Percentiles rank a stretch among this genome's conserved stretches.
Evolutionary conservation across 805 yeast species (phyloP).

Genomic region (Pichia cephalocereana): DNA sequence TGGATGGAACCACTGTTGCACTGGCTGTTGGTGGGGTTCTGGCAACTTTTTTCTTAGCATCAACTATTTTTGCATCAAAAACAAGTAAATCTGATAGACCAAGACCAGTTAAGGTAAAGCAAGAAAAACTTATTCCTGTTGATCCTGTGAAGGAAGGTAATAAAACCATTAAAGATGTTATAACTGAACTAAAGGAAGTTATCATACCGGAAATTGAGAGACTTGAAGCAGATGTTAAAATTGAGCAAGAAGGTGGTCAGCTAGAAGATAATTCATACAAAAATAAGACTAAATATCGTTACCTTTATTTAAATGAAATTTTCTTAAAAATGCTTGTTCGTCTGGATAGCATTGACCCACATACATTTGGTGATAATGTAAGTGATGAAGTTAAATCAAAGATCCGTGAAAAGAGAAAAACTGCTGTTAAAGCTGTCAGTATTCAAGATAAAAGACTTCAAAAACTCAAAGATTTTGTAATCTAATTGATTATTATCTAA

Average conservation of each 20-base stretch:
- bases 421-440: slow-evolving; percentile 35
- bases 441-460: neutral
- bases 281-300: slow-evolving; percentile 33
- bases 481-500: too few species aligned
- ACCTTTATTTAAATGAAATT: slow-evolving; percentile 56
- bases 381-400: slow-evolving; percentile 43
- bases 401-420: slow-evolving; percentile 33
- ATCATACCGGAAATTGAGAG: slow-evolving; percentile 2
- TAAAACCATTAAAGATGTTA: slow-evolving; percentile 2
- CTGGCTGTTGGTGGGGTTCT: slow-evolving; percentile 1
- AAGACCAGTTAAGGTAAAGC: slow-evolving; percentile 6
- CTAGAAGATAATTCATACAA: slow-evolving; percentile 13
- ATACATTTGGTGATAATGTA: slow-evolving; percentile 15
- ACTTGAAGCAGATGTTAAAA: slow-evolving; percentile 2
- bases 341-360: slow-evolving; percentile 48
- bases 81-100: slow-evolving; percentile 6
- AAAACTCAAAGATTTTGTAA: slow-evolving; percentile 5
- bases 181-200: neutral
- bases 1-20: too few species aligned
- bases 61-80: neutral
- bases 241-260: neutral
- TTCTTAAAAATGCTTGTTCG: slow-evolving; percentile 56
- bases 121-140: slow-evolving; percentile 13
- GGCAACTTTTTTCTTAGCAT: too few species aligned
- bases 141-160: slow-evolving; percentile 14